These are phyloP conservation scores for Fusarium globosum DNA, from an alignment of 2,329 filamentous ascomycete genomes.

Conservation along the genomic window DNA sequence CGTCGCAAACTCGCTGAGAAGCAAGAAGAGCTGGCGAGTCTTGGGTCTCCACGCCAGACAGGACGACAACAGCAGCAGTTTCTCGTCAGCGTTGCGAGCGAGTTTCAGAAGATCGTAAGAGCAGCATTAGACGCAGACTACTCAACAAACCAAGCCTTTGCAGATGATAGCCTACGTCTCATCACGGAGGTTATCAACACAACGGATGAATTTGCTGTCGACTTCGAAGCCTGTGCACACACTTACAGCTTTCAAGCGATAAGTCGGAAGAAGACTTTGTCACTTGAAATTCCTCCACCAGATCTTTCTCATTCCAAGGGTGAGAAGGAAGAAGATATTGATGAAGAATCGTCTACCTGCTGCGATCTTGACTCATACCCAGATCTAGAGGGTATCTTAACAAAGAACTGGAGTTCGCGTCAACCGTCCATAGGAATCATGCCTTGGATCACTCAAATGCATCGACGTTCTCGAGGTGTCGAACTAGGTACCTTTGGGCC, in stretches of 20 bases:
- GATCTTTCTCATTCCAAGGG: neutral
- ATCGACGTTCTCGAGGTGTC: neutral
- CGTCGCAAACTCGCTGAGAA: neutral
- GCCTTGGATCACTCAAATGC: neutral
- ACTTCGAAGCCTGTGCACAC: neutral
- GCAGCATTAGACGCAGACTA: neutral
- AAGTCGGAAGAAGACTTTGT: neutral
- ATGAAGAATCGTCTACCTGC: neutral
- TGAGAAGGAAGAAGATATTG: neutral
- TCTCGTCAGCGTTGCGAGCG: neutral
- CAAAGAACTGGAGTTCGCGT: accelerated
- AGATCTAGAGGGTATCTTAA: neutral
- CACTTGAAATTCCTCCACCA: neutral
- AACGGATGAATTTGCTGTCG: neutral
- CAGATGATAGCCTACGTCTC: neutral
- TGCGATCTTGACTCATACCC: neutral
- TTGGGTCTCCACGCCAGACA: neutral
- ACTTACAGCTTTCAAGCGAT: neutral
- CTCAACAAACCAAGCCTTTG: neutral
- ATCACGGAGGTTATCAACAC: neutral
- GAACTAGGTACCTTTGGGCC: neutral
- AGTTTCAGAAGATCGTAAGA: neutral
- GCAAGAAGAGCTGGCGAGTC: neutral
- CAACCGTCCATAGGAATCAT: neutral
- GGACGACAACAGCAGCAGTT: neutral